Conservation (phyloP, 345 rosid species). For the Moricandia arvensis region DNA sequence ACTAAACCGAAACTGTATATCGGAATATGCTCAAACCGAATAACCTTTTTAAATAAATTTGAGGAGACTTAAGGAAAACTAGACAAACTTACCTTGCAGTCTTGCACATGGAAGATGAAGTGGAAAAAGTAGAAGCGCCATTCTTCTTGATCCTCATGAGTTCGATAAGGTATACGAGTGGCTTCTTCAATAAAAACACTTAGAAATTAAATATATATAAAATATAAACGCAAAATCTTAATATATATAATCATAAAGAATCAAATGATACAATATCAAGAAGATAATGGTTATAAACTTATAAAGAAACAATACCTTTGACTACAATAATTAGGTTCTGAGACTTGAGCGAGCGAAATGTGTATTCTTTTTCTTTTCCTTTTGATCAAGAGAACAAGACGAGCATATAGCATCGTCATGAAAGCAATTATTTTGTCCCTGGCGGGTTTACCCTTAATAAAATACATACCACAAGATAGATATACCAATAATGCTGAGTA, state of each 20-base stretch:
- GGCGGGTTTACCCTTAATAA: conserved; percentile 27
- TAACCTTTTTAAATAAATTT: not conserved
- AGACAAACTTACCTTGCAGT: conserved; percentile 17
- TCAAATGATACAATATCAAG: not conserved
- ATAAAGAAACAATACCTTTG: conserved; percentile 5
- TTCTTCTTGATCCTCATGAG: not conserved
- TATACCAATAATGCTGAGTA: not conserved
- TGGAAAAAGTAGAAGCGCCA: conserved; percentile 9
- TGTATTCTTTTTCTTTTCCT: not conserved
- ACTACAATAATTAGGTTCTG: not conserved
- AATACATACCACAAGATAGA: no score
- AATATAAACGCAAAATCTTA: not conserved
- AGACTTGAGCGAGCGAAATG: conserved; percentile 1
- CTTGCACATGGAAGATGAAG: conserved; percentile 12
- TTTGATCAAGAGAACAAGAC: conserved; percentile 3
- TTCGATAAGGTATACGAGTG: not conserved
- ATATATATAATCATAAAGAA: no score
- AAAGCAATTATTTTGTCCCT: not conserved
- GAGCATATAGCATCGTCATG: not conserved
- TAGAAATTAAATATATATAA: no score
- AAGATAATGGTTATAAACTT: not conserved
- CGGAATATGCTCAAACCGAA: not conserved
- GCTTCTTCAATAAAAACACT: not conserved
- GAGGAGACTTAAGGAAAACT: not conserved
- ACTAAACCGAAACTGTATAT: conserved; percentile 7